phyloP scores from a whole-genome alignment of 2,329 filamentous ascomycete species.

The Orbilia blumenaviensis region DNA sequence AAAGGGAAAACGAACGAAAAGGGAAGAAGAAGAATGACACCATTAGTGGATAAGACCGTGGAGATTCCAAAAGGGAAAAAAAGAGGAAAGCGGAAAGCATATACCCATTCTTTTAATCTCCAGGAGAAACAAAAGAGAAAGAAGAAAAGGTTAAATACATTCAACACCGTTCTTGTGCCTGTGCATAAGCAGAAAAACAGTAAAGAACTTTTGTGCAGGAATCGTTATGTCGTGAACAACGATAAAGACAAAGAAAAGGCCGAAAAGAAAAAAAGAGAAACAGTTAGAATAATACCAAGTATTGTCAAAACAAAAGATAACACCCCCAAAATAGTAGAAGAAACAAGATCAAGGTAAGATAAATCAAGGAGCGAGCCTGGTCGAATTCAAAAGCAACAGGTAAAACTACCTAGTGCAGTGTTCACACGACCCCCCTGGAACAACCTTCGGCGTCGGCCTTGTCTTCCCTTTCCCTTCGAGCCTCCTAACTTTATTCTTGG shows the following conservation, averaged over 20 bases:
- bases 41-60: constrained; percentile 9
- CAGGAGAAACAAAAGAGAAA: constrained; percentile 20
- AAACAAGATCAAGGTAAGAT: neutral
- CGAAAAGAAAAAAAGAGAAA: neutral
- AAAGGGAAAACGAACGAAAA: neutral
- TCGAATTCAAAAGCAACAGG: neutral
- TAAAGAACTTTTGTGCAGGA: constrained; percentile 36
- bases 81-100: constrained; percentile 18
- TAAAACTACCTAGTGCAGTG: neutral
- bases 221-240: constrained; percentile 24
- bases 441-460: neutral
- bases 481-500: neutral
- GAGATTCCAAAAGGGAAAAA: constrained; percentile 8
- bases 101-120: constrained; percentile 22
- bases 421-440: neutral
- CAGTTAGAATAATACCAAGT: too few relatives aligned
- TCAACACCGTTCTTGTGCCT: constrained; percentile 50
- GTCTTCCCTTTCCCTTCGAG: neutral
- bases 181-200: constrained; percentile 40
- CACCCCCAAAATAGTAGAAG: constrained; percentile 1
- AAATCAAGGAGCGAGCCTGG: neutral
- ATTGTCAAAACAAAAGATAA: neutral
- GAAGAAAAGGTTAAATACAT: constrained; percentile 44
- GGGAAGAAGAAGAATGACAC: constrained; percentile 1
- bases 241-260: neutral